These are phyloP conservation scores for Sindora glabra DNA, from an alignment of 306 rosid genomes.

Conservation along the genomic window DNA sequence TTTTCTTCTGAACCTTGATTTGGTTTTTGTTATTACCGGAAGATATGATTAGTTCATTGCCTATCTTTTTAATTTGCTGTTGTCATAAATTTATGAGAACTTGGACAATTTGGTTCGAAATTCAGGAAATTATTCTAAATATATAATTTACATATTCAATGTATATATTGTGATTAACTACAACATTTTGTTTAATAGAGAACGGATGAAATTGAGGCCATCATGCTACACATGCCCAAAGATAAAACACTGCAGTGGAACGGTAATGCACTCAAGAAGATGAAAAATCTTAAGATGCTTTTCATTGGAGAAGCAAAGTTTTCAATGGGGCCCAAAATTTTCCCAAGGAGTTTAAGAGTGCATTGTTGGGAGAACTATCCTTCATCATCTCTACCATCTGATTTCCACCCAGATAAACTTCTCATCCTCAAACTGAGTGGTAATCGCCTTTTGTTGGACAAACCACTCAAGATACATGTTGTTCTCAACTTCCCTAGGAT, in stretches of 20 bases:
- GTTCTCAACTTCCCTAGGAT: neutral
- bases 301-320: neutral
- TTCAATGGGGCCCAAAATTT: neutral
- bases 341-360: neutral
- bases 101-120: too few relatives aligned
- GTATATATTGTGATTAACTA: too few relatives aligned
- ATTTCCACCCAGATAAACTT: neutral
- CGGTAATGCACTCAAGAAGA: neutral
- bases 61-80: too few relatives aligned
- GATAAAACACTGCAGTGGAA: neutral
- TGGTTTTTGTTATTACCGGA: too few relatives aligned
- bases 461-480: neutral
- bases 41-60: too few relatives aligned
- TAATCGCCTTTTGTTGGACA: neutral
- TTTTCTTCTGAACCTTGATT: too few relatives aligned
- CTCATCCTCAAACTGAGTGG: neutral
- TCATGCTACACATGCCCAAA: neutral
- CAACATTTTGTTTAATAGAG: too few relatives aligned
- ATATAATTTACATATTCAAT: too few relatives aligned
- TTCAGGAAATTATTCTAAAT: too few relatives aligned
- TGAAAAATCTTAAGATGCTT: neutral
- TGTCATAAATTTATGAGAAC: too few relatives aligned
- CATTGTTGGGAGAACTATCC: neutral
- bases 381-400: neutral
- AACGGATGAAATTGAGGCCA: too few relatives aligned